phyloP scores from a whole-genome alignment of 1,284 basidiomycete genomes.

The Testicularia cyperi region DNA sequence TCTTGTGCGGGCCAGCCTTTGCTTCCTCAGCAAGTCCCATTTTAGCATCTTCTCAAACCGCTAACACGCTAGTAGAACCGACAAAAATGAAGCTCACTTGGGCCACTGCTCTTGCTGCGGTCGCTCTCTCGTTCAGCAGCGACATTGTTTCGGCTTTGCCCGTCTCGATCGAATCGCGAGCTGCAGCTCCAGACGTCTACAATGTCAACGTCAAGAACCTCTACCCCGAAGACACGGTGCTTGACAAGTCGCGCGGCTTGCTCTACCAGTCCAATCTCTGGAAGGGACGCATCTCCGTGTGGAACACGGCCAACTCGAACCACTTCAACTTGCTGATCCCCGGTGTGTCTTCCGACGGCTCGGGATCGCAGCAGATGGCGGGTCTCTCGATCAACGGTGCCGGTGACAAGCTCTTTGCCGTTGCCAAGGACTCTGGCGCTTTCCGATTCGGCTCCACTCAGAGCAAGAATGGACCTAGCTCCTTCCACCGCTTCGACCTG shows the following conservation, averaged over 20 bases:
- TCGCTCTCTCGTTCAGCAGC: slow-evolving; percentile 2
- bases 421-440: slow-evolving; percentile 50
- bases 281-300: slow-evolving; percentile 48
- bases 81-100: slow-evolving; percentile 13
- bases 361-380: slow-evolving; percentile 55
- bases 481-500: slow-evolving; percentile 54
- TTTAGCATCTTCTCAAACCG: no score
- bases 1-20: no score
- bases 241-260: slow-evolving; percentile 39
- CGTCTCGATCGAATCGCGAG: slow-evolving; percentile 4
- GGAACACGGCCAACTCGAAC: slow-evolving; percentile 17
- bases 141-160: no score
- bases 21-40: no score
- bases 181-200: slow-evolving; percentile 35
- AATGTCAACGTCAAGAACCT: slow-evolving; percentile 48
- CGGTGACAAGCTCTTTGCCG: slow-evolving; percentile 48
- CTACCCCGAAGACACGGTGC: slow-evolving; percentile 52
- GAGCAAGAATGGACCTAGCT: slow-evolving; percentile 36
- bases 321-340: slow-evolving; percentile 51
- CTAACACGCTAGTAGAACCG: no score
- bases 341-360: slow-evolving; percentile 39
- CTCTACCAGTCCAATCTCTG: slow-evolving; percentile 57
- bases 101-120: slow-evolving; percentile 6
- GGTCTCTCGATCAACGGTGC: slow-evolving; percentile 46
- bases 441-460: slow-evolving; percentile 50